These are phyloP conservation scores for Tylopilus felleus DNA, from an alignment of 768 basidiomycete genomes.

Conservation along the genomic window DNA sequence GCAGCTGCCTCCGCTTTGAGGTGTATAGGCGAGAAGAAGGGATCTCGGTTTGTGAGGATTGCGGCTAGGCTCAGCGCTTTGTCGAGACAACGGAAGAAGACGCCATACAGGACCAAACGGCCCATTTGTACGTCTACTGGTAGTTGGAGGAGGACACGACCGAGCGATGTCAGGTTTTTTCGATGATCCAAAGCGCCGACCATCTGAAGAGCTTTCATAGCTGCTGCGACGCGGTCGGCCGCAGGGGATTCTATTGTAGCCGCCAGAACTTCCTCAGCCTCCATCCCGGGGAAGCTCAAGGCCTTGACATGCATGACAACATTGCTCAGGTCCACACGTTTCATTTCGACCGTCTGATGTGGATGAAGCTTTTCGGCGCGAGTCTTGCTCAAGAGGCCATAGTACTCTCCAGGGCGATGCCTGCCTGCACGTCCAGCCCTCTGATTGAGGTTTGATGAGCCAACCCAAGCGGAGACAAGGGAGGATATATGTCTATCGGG, in stretches of 20 bases:
- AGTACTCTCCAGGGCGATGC: conserved; percentile 89
- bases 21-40: conserved; percentile 82
- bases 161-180: conserved; percentile 80
- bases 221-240: conserved; percentile 67
- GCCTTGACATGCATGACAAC: conserved; percentile 98
- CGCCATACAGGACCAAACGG: conserved; percentile 82
- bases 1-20: conserved; percentile 67
- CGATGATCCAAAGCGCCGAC: conserved; percentile 80
- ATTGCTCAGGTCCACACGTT: conserved; percentile 82
- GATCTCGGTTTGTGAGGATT: conserved; percentile 84
- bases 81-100: conserved; percentile 91
- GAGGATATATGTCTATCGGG: conserved; percentile 86
- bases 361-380: conserved; percentile 62
- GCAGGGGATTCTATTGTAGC: conserved; percentile 89
- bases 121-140: conserved; percentile 91
- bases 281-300: conserved; percentile 80
- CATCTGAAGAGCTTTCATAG: conserved; percentile 76
- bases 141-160: conserved; percentile 81
- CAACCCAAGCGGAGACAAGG: conserved; percentile 88
- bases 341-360: conserved; percentile 95
- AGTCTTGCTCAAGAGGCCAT: conserved; percentile 67
- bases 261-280: conserved; percentile 82
- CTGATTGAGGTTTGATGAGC: conserved; percentile 85
- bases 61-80: conserved; percentile 88
- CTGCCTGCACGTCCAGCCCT: conserved; percentile 91